Percentiles rank a stretch among this genome's conserved stretches.
These are phyloP conservation scores for Echeveria elegans DNA, from an alignment of 164 flowering plant genomes.

Conservation along the genomic window DNA sequence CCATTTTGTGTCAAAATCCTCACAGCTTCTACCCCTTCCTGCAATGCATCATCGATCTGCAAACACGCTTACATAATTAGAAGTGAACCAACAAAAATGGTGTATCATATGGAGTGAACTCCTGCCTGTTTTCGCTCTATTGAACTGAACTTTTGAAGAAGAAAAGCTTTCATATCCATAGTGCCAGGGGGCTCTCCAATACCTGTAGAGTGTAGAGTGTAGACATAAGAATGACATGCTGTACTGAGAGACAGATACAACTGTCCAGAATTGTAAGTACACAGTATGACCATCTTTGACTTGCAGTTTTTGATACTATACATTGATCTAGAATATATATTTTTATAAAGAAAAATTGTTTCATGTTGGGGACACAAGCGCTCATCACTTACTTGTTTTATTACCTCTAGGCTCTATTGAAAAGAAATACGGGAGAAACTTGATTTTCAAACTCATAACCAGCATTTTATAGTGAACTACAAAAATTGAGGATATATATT, in stretches of 20 bases:
- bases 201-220: too few species aligned
- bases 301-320: neutral
- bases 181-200: constrained; percentile 93
- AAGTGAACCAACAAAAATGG: neutral
- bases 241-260: neutral
- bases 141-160: constrained; percentile 80
- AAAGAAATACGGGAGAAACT: too few species aligned
- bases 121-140: constrained; percentile 68
- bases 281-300: neutral
- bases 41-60: constrained; percentile 77
- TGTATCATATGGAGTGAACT: neutral
- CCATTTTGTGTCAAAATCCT: constrained; percentile 56
- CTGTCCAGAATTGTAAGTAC: neutral
- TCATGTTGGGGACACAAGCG: too few species aligned
- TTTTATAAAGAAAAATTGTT: too few species aligned
- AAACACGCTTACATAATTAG: constrained; percentile 2
- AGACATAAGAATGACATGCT: constrained; percentile 4
- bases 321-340: too few species aligned
- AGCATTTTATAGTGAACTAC: neutral
- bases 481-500: neutral
- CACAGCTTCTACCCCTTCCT: constrained; percentile 73
- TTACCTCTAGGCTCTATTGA: too few species aligned
- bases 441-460: neutral
- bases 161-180: constrained; percentile 92
- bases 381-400: too few species aligned